A percentile compares a stretch with the other conserved stretches of the same genome.
These are phyloP conservation scores for Sporodiniella umbellata DNA, from an alignment of 371 early-diverging fungal species.

Conservation along the genomic window DNA sequence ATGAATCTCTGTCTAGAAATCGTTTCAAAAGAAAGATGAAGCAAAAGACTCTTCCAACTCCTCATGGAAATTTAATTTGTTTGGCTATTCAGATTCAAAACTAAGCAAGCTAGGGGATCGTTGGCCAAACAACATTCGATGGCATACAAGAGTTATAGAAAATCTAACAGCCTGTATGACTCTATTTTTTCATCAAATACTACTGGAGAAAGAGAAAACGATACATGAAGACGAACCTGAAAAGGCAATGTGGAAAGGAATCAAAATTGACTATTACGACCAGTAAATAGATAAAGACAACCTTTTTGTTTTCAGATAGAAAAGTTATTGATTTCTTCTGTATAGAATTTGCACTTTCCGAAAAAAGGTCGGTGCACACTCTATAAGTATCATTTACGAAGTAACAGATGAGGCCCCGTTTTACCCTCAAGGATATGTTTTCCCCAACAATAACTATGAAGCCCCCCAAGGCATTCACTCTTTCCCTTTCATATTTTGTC, in stretches of 20 bases:
- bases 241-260: slow-evolving; percentile 54
- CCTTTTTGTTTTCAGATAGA: no score
- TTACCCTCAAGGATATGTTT: slow-evolving; percentile 53
- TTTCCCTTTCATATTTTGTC: slow-evolving; percentile 65
- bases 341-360: slow-evolving; percentile 53
- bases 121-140: slow-evolving; percentile 55
- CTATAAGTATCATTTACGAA: slow-evolving; percentile 57
- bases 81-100: slow-evolving; percentile 25
- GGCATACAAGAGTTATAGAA: slow-evolving; percentile 52
- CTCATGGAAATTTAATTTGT: slow-evolving; percentile 31
- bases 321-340: neutral
- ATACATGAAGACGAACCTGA: slow-evolving; percentile 51
- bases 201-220: slow-evolving; percentile 53
- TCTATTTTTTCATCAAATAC: slow-evolving; percentile 53
- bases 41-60: slow-evolving; percentile 27
- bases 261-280: slow-evolving; percentile 54
- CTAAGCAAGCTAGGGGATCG: slow-evolving; percentile 23
- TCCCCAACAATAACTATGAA: slow-evolving; percentile 46
- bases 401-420: slow-evolving; percentile 49
- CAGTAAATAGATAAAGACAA: no score
- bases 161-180: slow-evolving; percentile 63
- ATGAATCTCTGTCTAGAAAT: slow-evolving; percentile 7
- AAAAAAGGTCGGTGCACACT: slow-evolving; percentile 51
- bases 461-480: slow-evolving; percentile 64
- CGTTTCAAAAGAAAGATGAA: slow-evolving; percentile 17